Percentiles rank a stretch among this genome's conserved stretches.
Evolutionary conservation across 192 early-diverging fungal genomes (phyloP).

Genomic region (Neocallimastix lanati): DNA sequence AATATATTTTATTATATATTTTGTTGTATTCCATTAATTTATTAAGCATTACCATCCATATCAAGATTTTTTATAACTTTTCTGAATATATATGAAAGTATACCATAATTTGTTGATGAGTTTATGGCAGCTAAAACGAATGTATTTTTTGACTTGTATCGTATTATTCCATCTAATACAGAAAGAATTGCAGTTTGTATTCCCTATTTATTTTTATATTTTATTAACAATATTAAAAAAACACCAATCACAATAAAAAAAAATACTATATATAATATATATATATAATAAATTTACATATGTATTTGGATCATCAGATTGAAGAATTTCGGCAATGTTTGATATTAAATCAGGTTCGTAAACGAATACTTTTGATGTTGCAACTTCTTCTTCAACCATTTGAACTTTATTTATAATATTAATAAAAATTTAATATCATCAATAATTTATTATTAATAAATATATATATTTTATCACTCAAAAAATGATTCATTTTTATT

Average conservation of each 20-base stretch:
- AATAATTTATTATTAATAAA: too few relatives aligned
- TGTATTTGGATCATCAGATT: slow-evolving; percentile 48
- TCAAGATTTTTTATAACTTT: slow-evolving; percentile 40
- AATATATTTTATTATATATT: too few relatives aligned
- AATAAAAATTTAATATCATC: too few relatives aligned
- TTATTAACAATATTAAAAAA: too few relatives aligned
- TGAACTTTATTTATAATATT: slow-evolving; percentile 20
- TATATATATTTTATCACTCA: too few relatives aligned
- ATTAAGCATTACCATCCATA: slow-evolving; percentile 9
- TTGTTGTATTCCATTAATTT: too few relatives aligned
- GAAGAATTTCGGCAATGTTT: slow-evolving; percentile 55
- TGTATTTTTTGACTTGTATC: slow-evolving; percentile 49
- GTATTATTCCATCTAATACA: slow-evolving; percentile 66
- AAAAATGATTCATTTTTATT: too few relatives aligned
- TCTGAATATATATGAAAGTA: slow-evolving; percentile 63
- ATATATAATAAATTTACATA: slow-evolving; percentile 16
- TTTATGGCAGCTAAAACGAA: slow-evolving; percentile 76
- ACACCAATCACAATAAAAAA: too few relatives aligned
- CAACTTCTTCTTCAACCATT: slow-evolving; percentile 35
- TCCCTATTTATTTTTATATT: slow-evolving; percentile 11
- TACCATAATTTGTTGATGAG: slow-evolving; percentile 82
- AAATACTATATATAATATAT: neutral
- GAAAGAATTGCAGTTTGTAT: slow-evolving; percentile 65
- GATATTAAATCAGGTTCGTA: slow-evolving; percentile 77
- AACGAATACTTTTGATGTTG: slow-evolving; percentile 54